Percentiles rank a stretch among this genome's conserved stretches.
Evolutionary conservation across 305 asterid species (phyloP).

Genomic region (Fraxinus velutina): DNA sequence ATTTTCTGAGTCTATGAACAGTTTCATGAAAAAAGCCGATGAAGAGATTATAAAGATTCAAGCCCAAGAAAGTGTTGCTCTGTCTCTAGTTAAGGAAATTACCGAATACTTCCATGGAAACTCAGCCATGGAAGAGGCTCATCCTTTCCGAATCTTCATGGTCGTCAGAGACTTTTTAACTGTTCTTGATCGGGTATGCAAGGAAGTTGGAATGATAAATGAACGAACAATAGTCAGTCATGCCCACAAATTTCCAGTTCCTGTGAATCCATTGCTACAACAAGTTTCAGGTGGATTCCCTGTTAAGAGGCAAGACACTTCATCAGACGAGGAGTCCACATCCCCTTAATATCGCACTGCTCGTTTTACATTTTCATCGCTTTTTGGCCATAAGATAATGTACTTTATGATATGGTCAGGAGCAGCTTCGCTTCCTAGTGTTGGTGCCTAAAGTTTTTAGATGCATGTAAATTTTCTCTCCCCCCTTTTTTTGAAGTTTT

Average conservation of each 20-base stretch:
- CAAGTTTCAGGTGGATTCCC: slow-evolving; percentile 38
- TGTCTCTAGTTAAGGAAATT: slow-evolving; percentile 77
- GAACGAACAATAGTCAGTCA: slow-evolving; percentile 68
- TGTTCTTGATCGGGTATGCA: slow-evolving; percentile 75
- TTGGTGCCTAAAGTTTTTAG: slow-evolving; percentile 26
- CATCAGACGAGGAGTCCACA: slow-evolving; percentile 50
- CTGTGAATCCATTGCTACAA: slow-evolving; percentile 71
- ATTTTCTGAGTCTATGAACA: slow-evolving; percentile 49
- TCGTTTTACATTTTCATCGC: slow-evolving; percentile 3
- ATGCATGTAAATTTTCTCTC: slow-evolving; percentile 25
- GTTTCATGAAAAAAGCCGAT: slow-evolving; percentile 54
- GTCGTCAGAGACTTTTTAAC: slow-evolving; percentile 81
- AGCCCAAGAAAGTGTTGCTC: slow-evolving; percentile 71
- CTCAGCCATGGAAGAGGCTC: slow-evolving; percentile 92
- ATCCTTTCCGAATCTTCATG: slow-evolving; percentile 82
- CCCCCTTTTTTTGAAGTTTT: not conserved
- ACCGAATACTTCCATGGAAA: slow-evolving; percentile 92
- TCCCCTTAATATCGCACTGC: slow-evolving; percentile 21
- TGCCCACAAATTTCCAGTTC: slow-evolving; percentile 73
- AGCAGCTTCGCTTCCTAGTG: slow-evolving; percentile 34
- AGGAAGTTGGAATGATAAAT: slow-evolving; percentile 84
- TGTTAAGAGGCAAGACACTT: slow-evolving; percentile 28
- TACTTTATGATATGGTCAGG: slow-evolving; percentile 24
- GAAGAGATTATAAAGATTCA: slow-evolving; percentile 73
- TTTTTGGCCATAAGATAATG: slow-evolving; percentile 30